Base-by-base conservation (phyloP, 2,329 filamentous ascomycete genomes). In the Thelonectria rubi region DNA sequence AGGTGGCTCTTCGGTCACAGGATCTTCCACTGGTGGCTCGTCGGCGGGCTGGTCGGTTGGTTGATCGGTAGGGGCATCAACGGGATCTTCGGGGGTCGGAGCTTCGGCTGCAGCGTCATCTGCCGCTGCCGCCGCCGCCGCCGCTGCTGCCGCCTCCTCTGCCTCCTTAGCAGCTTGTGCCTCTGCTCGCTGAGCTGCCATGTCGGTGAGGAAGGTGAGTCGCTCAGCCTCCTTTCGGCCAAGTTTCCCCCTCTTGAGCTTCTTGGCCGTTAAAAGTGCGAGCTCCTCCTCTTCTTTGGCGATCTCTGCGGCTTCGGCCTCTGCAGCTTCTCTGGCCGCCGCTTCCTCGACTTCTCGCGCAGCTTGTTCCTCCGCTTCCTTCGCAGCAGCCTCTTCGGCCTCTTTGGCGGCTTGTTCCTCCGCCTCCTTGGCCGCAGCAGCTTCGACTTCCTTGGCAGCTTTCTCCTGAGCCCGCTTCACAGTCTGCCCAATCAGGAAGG, bases 221-320 rank as follows among this genome's bases (percentile, higher is more conserved):
- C 61, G 57, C 2, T 64, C 61, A 11, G 53, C 57, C 10, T 61
- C 61, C 17, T 61, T 64, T 20, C 49, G 57, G 5, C 20, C 8
- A 12, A 64, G 34, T 12, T 58, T 60, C 2, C 62, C 62, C 59
- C 77, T 77, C 70, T 80, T 81, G 43, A 51, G 32, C 34, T 69
- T 70, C 60, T 66, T 70, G 5, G 76, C 76, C 52, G 77, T 75
- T 57, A 74, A 74, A 14, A 74, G 73, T 17, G 75, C 76, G 24
- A 78, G 78, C 66, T 82, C 79, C 43, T 78, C 76, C 5, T 75
- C 77, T 60, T 80, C 76, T 20, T 55, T 52, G 17, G 58, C 46
- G 39, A 60, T 52, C 34, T 56, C 78, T 15, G 74, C 73, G 52
- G 78, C 68, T 47, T 66, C 65, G 5, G 8, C 58, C 70, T 71